phyloP scores from a whole-genome alignment of 2,329 filamentous ascomycete species.

The Phialophora chinensis region DNA sequence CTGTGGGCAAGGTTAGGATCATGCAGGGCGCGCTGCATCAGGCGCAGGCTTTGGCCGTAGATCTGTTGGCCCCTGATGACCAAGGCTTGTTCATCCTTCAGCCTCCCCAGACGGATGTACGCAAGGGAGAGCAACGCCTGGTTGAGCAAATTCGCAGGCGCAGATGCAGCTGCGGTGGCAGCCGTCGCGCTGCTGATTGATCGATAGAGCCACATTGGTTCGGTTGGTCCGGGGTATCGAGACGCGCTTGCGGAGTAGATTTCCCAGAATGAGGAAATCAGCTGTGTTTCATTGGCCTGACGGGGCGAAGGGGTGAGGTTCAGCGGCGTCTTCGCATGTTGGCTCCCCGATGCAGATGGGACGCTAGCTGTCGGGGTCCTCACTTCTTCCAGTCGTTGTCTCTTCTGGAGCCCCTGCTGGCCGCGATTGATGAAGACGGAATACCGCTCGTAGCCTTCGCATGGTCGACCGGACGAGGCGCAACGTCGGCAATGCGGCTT shows the following conservation, averaged over 20 bases:
- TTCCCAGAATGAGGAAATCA: slow-evolving; percentile 25
- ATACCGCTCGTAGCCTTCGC: slow-evolving; percentile 27
- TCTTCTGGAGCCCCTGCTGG: slow-evolving; percentile 21
- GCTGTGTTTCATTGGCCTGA: slow-evolving; percentile 16
- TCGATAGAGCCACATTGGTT: slow-evolving; percentile 19
- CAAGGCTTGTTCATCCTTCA: slow-evolving; percentile 5
- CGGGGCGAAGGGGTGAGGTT: background rate
- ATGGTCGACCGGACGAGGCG: slow-evolving; percentile 7
- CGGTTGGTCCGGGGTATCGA: background rate
- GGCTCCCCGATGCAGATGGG: background rate
- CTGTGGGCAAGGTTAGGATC: background rate
- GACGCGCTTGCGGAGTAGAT: slow-evolving; percentile 2
- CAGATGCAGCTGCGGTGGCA: background rate
- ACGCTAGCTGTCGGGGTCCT: background rate
- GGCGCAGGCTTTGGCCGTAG: slow-evolving; percentile 16
- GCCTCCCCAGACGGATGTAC: slow-evolving; percentile 15
- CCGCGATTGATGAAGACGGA: slow-evolving; percentile 27
- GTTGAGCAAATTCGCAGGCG: slow-evolving; percentile 4
- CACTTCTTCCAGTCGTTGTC: slow-evolving; percentile 23
- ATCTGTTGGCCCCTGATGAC: slow-evolving; percentile 17
- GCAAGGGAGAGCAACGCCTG: slow-evolving; percentile 21
- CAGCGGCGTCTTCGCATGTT: background rate
- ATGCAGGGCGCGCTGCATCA: slow-evolving; percentile 21
- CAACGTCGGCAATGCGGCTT: slow-evolving; percentile 22
- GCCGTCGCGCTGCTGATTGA: background rate